Evolutionary conservation across 129 eudicot genomes (phyloP).

Genomic region (Centrapalus pauciflorus): DNA sequence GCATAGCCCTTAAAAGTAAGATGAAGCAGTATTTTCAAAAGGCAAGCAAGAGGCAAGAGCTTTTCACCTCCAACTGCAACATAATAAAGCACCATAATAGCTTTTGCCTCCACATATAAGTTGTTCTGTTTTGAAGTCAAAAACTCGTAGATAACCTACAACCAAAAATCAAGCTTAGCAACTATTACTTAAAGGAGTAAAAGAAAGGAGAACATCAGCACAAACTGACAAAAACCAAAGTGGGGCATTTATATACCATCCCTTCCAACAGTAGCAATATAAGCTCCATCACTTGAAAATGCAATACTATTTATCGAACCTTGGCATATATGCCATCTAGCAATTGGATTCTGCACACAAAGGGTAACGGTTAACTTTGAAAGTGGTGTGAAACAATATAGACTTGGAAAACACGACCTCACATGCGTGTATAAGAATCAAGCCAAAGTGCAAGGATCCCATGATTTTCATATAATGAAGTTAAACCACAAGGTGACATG

Average conservation of each 20-base stretch:
- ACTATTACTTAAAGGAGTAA: not conserved
- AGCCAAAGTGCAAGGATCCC: not conserved
- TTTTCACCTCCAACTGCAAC: slow-evolving; percentile 94
- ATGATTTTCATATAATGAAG: not conserved
- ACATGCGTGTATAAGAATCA: not conserved
- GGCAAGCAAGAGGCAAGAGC: slow-evolving; percentile 2
- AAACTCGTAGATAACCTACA: slow-evolving; percentile 81
- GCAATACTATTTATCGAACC: slow-evolving; percentile 75
- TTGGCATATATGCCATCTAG: slow-evolving; percentile 96
- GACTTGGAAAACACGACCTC: not conserved
- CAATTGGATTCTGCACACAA: slow-evolving; percentile 73
- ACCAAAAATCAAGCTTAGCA: slow-evolving; percentile 5
- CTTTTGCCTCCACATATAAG: slow-evolving; percentile 92
- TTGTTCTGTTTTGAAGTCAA: slow-evolving; percentile 84
- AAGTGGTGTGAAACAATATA: not conserved
- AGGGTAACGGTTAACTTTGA: not conserved
- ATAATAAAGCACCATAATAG: slow-evolving; percentile 93
- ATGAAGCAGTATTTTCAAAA: too few species aligned
- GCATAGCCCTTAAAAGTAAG: not conserved
- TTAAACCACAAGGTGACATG: too few species aligned
- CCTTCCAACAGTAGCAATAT: slow-evolving; percentile 92
- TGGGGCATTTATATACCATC: slow-evolving; percentile 56
- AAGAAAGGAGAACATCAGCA: not conserved
- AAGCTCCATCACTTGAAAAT: slow-evolving; percentile 70
- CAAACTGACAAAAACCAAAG: not conserved